Base-by-base conservation (phyloP, 1,284 basidiomycete genomes). In the Ustilago vetiveriae region DNA sequence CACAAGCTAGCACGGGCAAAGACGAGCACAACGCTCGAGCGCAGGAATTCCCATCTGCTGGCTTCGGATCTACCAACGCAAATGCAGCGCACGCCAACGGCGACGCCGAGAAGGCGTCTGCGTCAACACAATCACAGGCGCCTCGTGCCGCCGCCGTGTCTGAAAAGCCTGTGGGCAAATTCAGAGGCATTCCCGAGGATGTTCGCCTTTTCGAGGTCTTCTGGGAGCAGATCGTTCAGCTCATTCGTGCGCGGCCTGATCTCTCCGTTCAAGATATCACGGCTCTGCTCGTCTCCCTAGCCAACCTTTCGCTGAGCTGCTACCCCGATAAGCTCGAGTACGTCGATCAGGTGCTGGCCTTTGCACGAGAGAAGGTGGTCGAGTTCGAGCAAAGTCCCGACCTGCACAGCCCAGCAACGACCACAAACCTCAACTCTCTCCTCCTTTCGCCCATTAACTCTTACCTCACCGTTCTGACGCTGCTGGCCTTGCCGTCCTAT, bases 251-350 rank as follows among this genome's bases (percentile, higher is more conserved):
- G 17, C 64, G 80, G n/a, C 77, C 80, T 4, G 80, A 81, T 30
- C 66, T 81, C n/a, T 78, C 79, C 3, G 67, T 77, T 30, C 69
- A 78, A 42, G 80, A 81, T 47, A 77, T 73, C 29, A 76, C 80
- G 13, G 78, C 77, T 5, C 52, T 81, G 44, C 63, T 81, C 17
- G 76, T 80, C 32, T 75, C 79, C 27, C 71, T 81, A 24, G 68
- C 73, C 36, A 78, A 80, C 38, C 66, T 81, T 13, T 79, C 75
- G 33, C 67, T 81, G 24, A 77, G 71, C 57, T 81, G 80, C 62
- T 81, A 81, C 44, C 80, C 80, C 2, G 79, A 81, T 55, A 74
- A 75, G 43, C 71, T 81, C 32, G 80, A 80, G 56, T 81, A 81
- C 41, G 79, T 81, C 37, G 80, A 81, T 45, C 80, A 81, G 59